phyloP scores from a whole-genome alignment of 805 yeast genomes.

The Lipomyces spencermartinsiae region DNA sequence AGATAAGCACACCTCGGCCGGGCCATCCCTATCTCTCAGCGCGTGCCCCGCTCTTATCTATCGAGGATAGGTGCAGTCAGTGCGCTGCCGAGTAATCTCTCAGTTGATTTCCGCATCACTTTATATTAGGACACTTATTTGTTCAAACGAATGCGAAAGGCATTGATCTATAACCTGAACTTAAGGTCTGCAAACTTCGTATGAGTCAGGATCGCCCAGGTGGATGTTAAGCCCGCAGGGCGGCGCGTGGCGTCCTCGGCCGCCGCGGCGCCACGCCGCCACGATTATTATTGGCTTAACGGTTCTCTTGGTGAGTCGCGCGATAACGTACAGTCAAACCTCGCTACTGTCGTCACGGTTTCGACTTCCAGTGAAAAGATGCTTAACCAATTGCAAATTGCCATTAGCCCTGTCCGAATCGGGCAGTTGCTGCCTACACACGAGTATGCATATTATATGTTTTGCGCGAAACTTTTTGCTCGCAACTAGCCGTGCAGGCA shows the following conservation, averaged over 20 bases:
- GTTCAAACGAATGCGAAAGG: neutral
- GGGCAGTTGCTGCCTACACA: neutral
- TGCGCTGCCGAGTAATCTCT: neutral
- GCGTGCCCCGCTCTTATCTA: neutral
- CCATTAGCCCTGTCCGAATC: neutral
- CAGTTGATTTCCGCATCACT: neutral
- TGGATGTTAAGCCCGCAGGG: neutral
- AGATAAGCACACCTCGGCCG: neutral
- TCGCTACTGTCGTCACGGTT: neutral
- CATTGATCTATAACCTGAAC: neutral
- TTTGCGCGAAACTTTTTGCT: neutral
- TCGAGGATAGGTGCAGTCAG: neutral
- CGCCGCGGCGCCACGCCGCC: conserved; percentile 11
- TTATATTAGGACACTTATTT: neutral
- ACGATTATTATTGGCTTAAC: neutral
- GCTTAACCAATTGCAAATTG: neutral
- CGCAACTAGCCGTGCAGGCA: neutral
- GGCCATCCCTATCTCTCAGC: neutral
- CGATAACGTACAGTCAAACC: neutral
- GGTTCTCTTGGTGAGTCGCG: conserved; percentile 5
- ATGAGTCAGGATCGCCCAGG: neutral
- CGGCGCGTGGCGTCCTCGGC: conserved; percentile 1
- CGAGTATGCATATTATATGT: neutral
- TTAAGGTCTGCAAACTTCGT: neutral
- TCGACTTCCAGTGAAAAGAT: neutral